Percentiles rank a stretch among this genome's conserved stretches.
Evolutionary conservation across 108 stramenopile genomes (phyloP).

Genomic region (Phaeodactylum tricornutum): DNA sequence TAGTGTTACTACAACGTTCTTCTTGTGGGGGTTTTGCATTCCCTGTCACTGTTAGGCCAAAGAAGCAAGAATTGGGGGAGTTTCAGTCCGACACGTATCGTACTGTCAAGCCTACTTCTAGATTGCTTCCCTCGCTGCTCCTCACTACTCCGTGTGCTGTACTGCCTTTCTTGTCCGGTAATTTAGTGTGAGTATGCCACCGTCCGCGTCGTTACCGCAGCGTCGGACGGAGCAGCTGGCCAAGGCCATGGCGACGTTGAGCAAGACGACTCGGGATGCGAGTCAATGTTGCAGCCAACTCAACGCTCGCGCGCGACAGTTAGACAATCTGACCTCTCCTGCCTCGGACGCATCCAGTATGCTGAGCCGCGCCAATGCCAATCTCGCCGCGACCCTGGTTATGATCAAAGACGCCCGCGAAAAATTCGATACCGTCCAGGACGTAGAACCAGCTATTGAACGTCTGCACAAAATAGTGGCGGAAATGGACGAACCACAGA

Average conservation of each 20-base stretch:
- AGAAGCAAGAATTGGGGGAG: too few species aligned
- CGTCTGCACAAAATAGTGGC: constrained; percentile 49
- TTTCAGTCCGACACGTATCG: too few species aligned
- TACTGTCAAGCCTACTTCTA: too few species aligned
- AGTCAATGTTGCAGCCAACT: constrained; percentile 50
- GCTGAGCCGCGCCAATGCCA: constrained; percentile 42
- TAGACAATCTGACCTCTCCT: constrained; percentile 70
- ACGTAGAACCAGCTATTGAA: constrained; percentile 70
- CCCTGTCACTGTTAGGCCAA: too few species aligned
- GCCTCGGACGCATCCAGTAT: constrained; percentile 66
- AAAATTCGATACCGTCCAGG: constrained; percentile 73
- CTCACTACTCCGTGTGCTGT: too few species aligned
- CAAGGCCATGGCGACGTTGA: constrained; percentile 37
- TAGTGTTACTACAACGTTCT: too few species aligned
- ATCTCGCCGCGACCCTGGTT: constrained; percentile 45
- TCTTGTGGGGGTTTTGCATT: too few species aligned
- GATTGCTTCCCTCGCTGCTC: too few species aligned
- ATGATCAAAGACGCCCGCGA: constrained; percentile 68
- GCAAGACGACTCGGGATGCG: constrained; percentile 38
- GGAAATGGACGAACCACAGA: constrained; percentile 33
- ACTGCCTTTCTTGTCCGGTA: too few species aligned
- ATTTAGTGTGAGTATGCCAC: too few species aligned
- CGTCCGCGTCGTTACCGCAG: constrained; percentile 1
- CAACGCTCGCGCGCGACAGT: constrained; percentile 52
- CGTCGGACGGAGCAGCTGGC: constrained; percentile 35